Base-by-base conservation (phyloP, 257 asterid species). In the Solanum neorickii region DNA sequence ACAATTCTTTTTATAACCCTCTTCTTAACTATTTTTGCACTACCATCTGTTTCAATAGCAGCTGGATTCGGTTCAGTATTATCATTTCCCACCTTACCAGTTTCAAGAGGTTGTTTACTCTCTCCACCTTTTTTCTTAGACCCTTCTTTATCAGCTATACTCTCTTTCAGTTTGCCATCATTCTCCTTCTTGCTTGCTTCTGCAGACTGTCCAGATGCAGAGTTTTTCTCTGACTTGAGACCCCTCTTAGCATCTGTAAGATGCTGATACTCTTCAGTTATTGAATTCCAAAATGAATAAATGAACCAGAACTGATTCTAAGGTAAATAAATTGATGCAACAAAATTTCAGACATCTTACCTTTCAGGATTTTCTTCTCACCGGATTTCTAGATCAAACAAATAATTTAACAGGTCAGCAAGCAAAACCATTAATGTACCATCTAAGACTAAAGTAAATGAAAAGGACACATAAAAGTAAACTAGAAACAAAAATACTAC, bases 21-120 rank as follows among this genome's bases (percentile, higher is more conserved):
- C 94, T 94, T 97, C 90, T 96, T 97, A 83, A 89, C 98, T 86
- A 94, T 65, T 92, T 92, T 94, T 74, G 90, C 90, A 86, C 87
- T 90, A 88, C 84, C 91, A 87, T 92, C 89, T 60, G 90, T 86
- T 91, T 70, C 93, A 47, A 86, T 89, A 86, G 80, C 80, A n/a
- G 93, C 56, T 31, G 85, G 86, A 74, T 87, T 93, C 82, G 59
- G 87, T 84, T 93, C 87, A 77, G 65, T 69, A 42, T 37, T 83
- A 89, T 85, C 88, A 85, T 87, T 89, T 73, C 86, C 91, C 62
- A 86, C 93, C 83, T 91, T 94, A 3, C 87, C 89, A 60, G 89
- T 89, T 87, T 83, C 92, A 80, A 77, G 88, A 85, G 88, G 91
- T 35, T 89, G 90, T 87, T 88, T 90, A 83, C 83, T 91, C 86